Percentiles rank a stretch among this genome's conserved stretches.
Conservation (phyloP, 352 stramenopile species). For the Globisporangium heterothallicum region DNA sequence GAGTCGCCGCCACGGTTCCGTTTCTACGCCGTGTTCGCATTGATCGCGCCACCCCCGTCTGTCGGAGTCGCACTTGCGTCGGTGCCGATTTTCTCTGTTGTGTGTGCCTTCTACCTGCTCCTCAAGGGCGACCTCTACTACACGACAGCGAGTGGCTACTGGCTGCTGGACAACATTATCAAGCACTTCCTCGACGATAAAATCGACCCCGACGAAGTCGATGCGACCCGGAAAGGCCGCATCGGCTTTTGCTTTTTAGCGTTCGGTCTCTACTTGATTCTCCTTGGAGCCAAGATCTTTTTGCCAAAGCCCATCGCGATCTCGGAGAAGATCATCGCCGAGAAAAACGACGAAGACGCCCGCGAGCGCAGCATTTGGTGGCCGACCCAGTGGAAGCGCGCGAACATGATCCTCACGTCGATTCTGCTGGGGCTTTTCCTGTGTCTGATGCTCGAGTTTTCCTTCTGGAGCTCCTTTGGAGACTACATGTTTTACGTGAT, state of each 20-base stretch:
- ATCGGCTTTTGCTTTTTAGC: conserved; percentile 92
- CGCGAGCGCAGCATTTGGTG: conserved; percentile 79
- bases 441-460: conserved; percentile 94
- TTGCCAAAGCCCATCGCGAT: conserved; percentile 89
- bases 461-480: conserved; percentile 93
- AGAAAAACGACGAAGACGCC: conserved; percentile 70
- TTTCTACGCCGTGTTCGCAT: conserved; percentile 88
- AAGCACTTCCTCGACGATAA: conserved; percentile 86
- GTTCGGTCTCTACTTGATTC: conserved; percentile 86
- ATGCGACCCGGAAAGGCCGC: conserved; percentile 73
- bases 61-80: conserved; percentile 87
- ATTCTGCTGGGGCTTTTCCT: conserved; percentile 91
- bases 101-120: conserved; percentile 62
- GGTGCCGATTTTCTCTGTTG: conserved; percentile 75
- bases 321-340: conserved; percentile 83
- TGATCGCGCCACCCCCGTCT: conserved; percentile 87
- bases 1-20: conserved; percentile 89
- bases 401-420: conserved; percentile 93
- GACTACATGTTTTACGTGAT: conserved; percentile 96
- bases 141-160: conserved; percentile 41
- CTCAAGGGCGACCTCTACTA: conserved; percentile 57
- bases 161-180: conserved; percentile 70
- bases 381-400: conserved; percentile 92
- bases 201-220: conserved; percentile 71
- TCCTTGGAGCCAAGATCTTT: conserved; percentile 86